Conservation (phyloP, 495 filamentous ascomycete species). For the Penicillium paradoxum region DNA sequence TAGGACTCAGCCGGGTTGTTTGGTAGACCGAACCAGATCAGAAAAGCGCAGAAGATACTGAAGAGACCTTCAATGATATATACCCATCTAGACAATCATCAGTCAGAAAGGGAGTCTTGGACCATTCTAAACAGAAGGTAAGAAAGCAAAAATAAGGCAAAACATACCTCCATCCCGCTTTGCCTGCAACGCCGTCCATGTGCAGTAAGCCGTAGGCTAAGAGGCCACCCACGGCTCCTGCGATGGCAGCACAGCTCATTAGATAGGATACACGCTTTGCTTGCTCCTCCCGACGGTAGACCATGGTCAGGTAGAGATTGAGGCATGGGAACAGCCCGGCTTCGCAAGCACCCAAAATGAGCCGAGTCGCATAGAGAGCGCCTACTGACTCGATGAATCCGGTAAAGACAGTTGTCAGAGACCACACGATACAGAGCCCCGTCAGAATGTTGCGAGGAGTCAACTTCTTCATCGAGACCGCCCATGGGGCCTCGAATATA, state of each 20-base stretch:
- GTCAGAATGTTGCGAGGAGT: constrained; percentile 41
- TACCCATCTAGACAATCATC: constrained; percentile 30
- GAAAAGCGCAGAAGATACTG: constrained; percentile 44
- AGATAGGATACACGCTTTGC: constrained; percentile 40
- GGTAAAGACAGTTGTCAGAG: constrained; percentile 48
- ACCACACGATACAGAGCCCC: constrained; percentile 44
- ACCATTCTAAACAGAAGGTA: no score
- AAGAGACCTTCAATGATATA: constrained; percentile 54
- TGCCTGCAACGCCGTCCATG: constrained; percentile 40
- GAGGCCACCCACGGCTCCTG: constrained; percentile 42
- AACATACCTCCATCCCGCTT: constrained; percentile 39
- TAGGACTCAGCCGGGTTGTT: constrained; percentile 51
- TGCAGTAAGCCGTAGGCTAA: constrained; percentile 43
- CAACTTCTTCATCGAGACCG: constrained; percentile 43
- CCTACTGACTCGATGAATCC: constrained; percentile 47
- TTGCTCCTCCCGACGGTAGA: constrained; percentile 46
- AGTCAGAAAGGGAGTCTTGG: no score
- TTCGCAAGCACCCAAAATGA: constrained; percentile 60
- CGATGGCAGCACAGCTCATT: constrained; percentile 41
- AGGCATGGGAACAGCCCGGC: constrained; percentile 67
- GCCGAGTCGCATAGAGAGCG: constrained; percentile 49
- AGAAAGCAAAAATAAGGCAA: no score
- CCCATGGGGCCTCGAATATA: constrained; percentile 39
- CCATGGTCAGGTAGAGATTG: constrained; percentile 47
- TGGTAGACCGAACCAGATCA: constrained; percentile 53